Evolutionary conservation across 1,284 basidiomycete species (phyloP).

Genomic region (Ganoderma sp.): DNA sequence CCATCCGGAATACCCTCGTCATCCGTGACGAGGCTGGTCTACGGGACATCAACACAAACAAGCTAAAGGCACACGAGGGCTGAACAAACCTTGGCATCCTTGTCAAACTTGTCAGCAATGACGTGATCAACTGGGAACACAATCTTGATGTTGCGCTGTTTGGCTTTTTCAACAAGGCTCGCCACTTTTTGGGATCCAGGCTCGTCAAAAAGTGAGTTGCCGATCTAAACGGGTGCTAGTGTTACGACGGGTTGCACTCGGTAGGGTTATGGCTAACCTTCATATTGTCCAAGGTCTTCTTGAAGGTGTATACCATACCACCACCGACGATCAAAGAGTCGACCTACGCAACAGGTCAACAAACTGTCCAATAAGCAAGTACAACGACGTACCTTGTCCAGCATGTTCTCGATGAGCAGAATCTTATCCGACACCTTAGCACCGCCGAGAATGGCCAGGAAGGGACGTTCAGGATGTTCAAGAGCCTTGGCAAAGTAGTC

Average conservation of each 20-base stretch:
- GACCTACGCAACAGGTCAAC: conserved; percentile 58
- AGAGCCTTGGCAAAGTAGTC: conserved; percentile 99
- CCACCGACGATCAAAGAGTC: conserved; percentile 96
- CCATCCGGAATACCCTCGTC: conserved; percentile 88
- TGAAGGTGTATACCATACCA: conserved; percentile 99
- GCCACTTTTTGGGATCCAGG: conserved; percentile 90
- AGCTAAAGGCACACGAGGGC: no score
- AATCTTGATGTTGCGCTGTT: conserved; percentile 91
- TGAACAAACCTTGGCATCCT: conserved; percentile 77
- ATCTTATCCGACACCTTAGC: conserved; percentile 99
- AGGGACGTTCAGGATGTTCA: conserved; percentile 93
- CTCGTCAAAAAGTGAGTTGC: conserved; percentile 93
- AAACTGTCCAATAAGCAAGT: background rate
- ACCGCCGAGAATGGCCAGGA: conserved; percentile 98
- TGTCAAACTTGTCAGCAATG: conserved; percentile 94
- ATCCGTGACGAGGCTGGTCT: conserved; percentile 83
- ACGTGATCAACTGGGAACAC: conserved; percentile 97
- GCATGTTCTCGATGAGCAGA: conserved; percentile 98
- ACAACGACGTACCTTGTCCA: conserved; percentile 81
- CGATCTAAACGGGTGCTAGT: conserved; percentile 64
- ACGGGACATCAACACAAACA: background rate
- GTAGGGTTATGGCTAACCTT: conserved; percentile 52
- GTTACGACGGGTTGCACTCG: conserved; percentile 10
- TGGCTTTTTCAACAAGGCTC: conserved; percentile 89
- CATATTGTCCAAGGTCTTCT: conserved; percentile 89